Conservation (phyloP, 1,284 basidiomycete species). For the Ceratobasidium sp. region DNA sequence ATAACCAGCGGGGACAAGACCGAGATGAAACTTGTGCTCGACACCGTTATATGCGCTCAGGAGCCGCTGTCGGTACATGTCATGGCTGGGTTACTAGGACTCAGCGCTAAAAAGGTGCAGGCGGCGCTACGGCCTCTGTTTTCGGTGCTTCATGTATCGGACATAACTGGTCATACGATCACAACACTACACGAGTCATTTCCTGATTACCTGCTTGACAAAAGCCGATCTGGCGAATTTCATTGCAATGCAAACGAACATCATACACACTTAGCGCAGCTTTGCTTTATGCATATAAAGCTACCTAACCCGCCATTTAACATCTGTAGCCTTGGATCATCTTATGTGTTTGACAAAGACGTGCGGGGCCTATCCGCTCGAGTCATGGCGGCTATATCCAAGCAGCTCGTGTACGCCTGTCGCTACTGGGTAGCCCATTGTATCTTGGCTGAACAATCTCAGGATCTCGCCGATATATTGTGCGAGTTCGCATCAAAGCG, state of each 20-base stretch:
- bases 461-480: neutral
- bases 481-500: neutral
- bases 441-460: neutral
- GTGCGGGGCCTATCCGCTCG: neutral
- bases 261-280: neutral
- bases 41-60: neutral
- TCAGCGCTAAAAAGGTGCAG: neutral
- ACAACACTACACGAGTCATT: conserved; percentile 13
- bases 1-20: neutral
- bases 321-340: neutral
- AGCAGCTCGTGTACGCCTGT: neutral
- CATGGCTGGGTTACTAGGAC: neutral
- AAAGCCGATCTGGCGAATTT: neutral
- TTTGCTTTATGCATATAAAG: neutral
- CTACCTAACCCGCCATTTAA: neutral
- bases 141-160: conserved; percentile 4
- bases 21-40: neutral
- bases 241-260: neutral
- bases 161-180: neutral
- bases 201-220: neutral
- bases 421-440: conserved; percentile 1
- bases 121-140: neutral
- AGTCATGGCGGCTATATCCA: neutral
- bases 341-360: neutral
- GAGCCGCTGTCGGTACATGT: neutral